These are phyloP conservation scores for Pelargonium nanum DNA, from an alignment of 345 rosid species.

Conservation along the genomic window DNA sequence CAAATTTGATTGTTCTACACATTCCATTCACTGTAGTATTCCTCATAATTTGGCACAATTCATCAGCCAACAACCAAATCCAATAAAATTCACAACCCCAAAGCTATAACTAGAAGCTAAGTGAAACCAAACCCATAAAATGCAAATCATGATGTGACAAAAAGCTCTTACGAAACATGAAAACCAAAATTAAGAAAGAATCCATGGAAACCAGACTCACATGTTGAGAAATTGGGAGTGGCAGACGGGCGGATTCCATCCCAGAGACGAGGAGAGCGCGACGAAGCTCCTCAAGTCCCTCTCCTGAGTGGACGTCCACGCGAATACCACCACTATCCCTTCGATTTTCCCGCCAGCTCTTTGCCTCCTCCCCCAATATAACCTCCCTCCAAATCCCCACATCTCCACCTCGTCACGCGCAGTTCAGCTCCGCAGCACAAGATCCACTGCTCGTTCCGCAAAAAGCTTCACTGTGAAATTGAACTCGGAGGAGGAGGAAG, in stretches of 20 bases:
- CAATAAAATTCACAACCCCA: not conserved
- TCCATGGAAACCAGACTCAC: constrained; percentile 23
- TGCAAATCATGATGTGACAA: not conserved
- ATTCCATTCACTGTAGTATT: not conserved
- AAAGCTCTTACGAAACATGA: too few species aligned
- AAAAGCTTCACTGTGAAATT: too few species aligned
- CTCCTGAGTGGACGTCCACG: constrained; percentile 86
- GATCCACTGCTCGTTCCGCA: too few species aligned
- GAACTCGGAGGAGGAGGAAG: not conserved
- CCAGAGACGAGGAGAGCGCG: constrained; percentile 56
- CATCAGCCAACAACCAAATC: not conserved
- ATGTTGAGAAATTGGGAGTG: constrained; percentile 78
- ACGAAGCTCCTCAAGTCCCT: constrained; percentile 53
- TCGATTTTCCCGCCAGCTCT: constrained; percentile 29
- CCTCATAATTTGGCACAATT: not conserved
- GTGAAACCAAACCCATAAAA: not conserved
- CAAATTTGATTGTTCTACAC: not conserved
- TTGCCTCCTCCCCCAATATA: constrained; percentile 59
- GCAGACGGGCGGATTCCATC: constrained; percentile 70
- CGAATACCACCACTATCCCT: constrained; percentile 63
- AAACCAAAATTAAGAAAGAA: not conserved
- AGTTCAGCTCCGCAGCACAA: constrained; percentile 9
- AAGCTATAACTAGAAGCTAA: not conserved
- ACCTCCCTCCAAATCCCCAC: constrained; percentile 85
- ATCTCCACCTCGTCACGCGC: constrained; percentile 15